These are phyloP conservation scores for Paraleonurus japonicus DNA, from an alignment of 257 asterid species.

Conservation along the genomic window DNA sequence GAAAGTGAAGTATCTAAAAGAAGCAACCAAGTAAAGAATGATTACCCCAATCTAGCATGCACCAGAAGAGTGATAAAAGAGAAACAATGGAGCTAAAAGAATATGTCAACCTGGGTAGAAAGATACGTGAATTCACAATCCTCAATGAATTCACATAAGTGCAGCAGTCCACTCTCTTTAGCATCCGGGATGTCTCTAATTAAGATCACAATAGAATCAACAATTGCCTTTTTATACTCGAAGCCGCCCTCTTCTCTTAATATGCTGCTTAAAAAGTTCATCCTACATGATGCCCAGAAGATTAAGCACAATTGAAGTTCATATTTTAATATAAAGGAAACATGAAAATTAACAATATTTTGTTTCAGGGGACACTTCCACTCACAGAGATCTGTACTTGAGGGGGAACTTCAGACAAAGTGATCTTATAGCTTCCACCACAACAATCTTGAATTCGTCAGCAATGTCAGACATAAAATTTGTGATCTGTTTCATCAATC, in stretches of 20 bases:
- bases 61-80: conserved; percentile 7
- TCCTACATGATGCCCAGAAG: conserved; percentile 42
- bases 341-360: conserved; percentile 1
- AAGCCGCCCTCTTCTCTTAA: conserved; percentile 98
- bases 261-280: conserved; percentile 92
- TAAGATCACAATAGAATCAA: conserved; percentile 91
- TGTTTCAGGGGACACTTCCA: conserved; percentile 24
- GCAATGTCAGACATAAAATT: conserved; percentile 97
- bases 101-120: conserved; percentile 75
- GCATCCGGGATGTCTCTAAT: conserved; percentile 97
- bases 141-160: conserved; percentile 93
- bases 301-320: conserved; percentile 15
- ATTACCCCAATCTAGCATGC: conserved; percentile 6
- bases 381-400: conserved; percentile 92
- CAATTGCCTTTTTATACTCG: conserved; percentile 92
- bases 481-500: conserved; percentile 92
- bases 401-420: conserved; percentile 93
- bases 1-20: conserved; percentile 81
- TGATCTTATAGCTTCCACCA: conserved; percentile 92
- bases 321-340: neutral
- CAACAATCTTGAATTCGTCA: conserved; percentile 95
- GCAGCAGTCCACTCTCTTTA: conserved; percentile 90
- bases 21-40: conserved; percentile 15
- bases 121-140: conserved; percentile 98
- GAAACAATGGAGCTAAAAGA: conserved; percentile 18